Conservation (phyloP, 495 filamentous ascomycete species). For the Haplographium delicatum region DNA sequence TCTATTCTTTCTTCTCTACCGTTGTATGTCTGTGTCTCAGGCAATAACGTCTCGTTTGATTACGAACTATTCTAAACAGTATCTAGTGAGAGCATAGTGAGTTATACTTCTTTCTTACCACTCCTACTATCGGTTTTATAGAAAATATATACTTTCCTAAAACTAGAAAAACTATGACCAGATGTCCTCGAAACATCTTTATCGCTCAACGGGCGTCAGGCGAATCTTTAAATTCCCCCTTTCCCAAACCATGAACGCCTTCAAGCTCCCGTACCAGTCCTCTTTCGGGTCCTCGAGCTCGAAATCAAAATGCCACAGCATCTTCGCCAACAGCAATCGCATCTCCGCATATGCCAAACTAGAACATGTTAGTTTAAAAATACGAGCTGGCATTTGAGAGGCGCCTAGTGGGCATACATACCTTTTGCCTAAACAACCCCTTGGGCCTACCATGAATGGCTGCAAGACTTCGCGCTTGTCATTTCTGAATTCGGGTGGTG, state of each 20-base stretch:
- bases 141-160: too few relatives aligned
- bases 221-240: constrained; percentile 5
- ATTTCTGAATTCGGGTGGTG: constrained; percentile 22
- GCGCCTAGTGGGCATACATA: neutral
- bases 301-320: constrained; percentile 52
- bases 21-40: too few relatives aligned
- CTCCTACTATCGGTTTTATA: too few relatives aligned
- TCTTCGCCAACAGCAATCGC: constrained; percentile 42
- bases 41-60: too few relatives aligned
- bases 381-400: neutral
- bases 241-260: neutral
- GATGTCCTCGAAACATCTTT: too few relatives aligned
- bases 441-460: constrained; percentile 41
- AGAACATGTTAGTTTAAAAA: neutral
- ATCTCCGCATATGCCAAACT: constrained; percentile 48
- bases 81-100: too few relatives aligned
- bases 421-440: constrained; percentile 40
- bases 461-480: constrained; percentile 34
- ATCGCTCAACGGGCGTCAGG: constrained; percentile 16
- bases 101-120: too few relatives aligned
- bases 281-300: constrained; percentile 13
- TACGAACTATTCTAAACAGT: too few relatives aligned
- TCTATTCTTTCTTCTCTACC: too few relatives aligned
- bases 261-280: constrained; percentile 3
- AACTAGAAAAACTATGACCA: too few relatives aligned